Evolutionary conservation across 495 filamentous ascomycete genomes (phyloP).

Genomic region (Penicillium soppii): DNA sequence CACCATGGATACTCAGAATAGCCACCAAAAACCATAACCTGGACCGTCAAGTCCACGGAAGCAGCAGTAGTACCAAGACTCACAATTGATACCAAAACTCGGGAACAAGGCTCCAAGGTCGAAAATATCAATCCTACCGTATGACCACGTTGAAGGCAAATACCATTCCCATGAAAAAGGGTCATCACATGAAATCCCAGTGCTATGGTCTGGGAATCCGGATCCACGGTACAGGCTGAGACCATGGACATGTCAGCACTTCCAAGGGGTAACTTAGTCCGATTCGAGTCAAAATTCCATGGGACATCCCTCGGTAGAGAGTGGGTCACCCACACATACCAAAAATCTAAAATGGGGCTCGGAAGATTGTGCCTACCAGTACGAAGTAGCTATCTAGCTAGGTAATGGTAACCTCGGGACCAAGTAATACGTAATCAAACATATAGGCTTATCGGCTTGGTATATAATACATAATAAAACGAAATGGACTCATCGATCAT

Average conservation of each 20-base stretch:
- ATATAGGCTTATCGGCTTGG: too few relatives aligned
- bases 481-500: too few relatives aligned
- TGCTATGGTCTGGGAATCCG: constrained; percentile 15
- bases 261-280: constrained; percentile 11
- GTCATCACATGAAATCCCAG: constrained; percentile 24
- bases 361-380: neutral
- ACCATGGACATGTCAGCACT: constrained; percentile 16
- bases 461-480: too few relatives aligned
- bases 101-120: neutral
- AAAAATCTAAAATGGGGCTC: neutral
- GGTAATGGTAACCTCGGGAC: too few relatives aligned
- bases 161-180: constrained; percentile 6
- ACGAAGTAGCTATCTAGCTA: too few relatives aligned
- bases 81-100: too few relatives aligned
- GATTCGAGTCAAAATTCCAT: constrained; percentile 14
- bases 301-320: neutral
- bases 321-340: constrained; percentile 1
- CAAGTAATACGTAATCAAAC: too few relatives aligned
- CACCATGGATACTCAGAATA: too few relatives aligned
- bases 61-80: too few relatives aligned
- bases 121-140: neutral
- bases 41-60: too few relatives aligned
- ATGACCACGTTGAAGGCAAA: neutral
- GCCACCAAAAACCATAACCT: too few relatives aligned
- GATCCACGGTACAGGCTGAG: constrained; percentile 13